These are phyloP conservation scores for Colletotrichum gigasporum DNA, from an alignment of 2,329 filamentous ascomycete genomes.

Conservation along the genomic window DNA sequence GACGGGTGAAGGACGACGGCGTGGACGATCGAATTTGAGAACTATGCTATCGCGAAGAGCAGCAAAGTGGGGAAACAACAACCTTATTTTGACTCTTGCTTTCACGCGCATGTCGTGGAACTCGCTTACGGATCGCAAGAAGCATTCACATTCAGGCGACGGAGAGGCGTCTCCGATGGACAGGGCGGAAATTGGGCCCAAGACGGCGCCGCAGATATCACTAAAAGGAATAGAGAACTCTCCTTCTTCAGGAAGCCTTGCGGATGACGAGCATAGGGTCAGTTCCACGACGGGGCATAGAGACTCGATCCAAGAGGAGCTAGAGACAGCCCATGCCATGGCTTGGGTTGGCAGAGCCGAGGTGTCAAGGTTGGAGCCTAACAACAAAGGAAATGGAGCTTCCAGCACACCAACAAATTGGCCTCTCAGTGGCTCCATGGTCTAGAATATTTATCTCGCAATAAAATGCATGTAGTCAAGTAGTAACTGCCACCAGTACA, in stretches of 20 bases:
- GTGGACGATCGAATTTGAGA: background rate
- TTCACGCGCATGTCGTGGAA: slow-evolving; percentile 1
- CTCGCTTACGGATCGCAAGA: background rate
- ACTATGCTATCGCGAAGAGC: background rate
- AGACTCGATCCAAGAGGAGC: background rate
- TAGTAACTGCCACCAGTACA: no score
- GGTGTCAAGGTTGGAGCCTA: no score
- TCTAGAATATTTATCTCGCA: no score
- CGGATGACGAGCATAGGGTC: background rate
- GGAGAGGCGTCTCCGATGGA: background rate
- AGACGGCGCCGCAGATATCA: background rate
- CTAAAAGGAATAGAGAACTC: background rate
- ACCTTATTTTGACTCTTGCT: background rate
- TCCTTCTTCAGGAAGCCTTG: no score
- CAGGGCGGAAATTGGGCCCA: background rate
- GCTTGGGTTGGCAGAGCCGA: background rate
- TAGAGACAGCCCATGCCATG: background rate
- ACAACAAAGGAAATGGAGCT: no score
- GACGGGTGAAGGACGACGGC: background rate
- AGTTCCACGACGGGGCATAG: background rate
- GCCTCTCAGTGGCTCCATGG: no score
- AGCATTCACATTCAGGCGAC: background rate
- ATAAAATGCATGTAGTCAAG: no score
- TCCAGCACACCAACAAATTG: no score
- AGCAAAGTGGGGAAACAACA: background rate